These are phyloP conservation scores for Mortierella sp. DNA, from an alignment of 371 early-diverging fungal genomes.

Conservation along the genomic window DNA sequence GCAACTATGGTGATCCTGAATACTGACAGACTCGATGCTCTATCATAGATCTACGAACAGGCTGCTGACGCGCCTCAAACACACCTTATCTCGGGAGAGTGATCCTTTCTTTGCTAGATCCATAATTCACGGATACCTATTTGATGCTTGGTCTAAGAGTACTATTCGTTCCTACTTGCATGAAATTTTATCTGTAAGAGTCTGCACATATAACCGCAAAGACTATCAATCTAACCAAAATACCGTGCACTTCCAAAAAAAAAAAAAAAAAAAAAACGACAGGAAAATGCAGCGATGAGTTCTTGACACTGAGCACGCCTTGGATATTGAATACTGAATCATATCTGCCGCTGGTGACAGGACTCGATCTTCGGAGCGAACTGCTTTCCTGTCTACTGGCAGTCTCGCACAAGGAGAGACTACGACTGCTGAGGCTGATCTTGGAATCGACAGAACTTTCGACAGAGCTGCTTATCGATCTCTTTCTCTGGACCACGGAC, in stretches of 20 bases:
- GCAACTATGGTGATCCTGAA: no score
- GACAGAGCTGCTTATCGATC: background rate
- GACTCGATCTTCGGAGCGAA: conserved; percentile 17
- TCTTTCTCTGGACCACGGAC: conserved; percentile 29
- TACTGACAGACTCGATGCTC: background rate
- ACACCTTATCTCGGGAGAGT: background rate
- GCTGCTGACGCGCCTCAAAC: conserved; percentile 13
- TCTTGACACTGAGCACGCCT: conserved; percentile 25
- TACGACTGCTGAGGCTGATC: conserved; percentile 5
- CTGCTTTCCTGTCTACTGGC: conserved; percentile 9
- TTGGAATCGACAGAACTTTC: conserved; percentile 16
- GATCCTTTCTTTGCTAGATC: conserved; percentile 3
- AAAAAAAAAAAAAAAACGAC: no score
- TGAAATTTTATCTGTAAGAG: no score
- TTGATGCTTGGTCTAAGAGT: conserved; percentile 49
- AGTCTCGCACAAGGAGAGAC: conserved; percentile 8
- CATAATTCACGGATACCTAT: conserved; percentile 41
- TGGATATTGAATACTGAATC: conserved; percentile 27
- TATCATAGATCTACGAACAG: conserved; percentile 11
- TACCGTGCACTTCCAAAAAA: no score
- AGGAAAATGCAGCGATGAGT: conserved; percentile 48
- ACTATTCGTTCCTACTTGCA: background rate
- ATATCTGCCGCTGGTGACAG: conserved; percentile 19
- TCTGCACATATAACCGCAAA: no score
- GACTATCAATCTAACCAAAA: no score